Evolutionary conservation across 352 stramenopile species (phyloP).

Genomic region (Globisporangium barbulae): DNA sequence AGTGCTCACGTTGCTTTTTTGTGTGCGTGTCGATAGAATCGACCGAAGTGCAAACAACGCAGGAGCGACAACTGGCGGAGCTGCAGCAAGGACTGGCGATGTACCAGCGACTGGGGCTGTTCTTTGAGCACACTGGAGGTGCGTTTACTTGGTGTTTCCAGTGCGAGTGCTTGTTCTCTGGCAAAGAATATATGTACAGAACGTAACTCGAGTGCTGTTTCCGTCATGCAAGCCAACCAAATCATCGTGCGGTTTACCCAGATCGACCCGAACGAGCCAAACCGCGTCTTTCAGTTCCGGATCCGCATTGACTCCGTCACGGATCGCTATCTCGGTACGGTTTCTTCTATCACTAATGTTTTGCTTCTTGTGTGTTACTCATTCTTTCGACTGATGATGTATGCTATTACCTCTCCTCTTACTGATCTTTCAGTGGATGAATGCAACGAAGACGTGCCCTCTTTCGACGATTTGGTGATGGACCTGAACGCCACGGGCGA

Average conservation of each 20-base stretch:
- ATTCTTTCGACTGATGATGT: background rate
- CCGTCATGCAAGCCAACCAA: slow-evolving; percentile 37
- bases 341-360: background rate
- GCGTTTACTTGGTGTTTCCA: background rate
- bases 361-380: background rate
- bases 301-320: slow-evolving; percentile 60
- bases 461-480: slow-evolving; percentile 43
- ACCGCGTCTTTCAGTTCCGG: slow-evolving; percentile 67
- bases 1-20: background rate
- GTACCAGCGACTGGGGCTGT: slow-evolving; percentile 67
- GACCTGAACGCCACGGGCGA: slow-evolving; percentile 65
- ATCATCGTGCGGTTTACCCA: slow-evolving; percentile 70
- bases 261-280: slow-evolving; percentile 50
- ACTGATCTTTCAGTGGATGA: slow-evolving; percentile 43
- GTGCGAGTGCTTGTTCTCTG: background rate
- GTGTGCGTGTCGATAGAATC: slow-evolving; percentile 19
- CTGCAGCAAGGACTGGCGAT: slow-evolving; percentile 56
- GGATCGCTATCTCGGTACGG: slow-evolving; percentile 59
- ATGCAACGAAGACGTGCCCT: slow-evolving; percentile 51
- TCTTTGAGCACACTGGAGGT: slow-evolving; percentile 66
- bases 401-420: background rate
- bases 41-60: slow-evolving; percentile 34
- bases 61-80: slow-evolving; percentile 54
- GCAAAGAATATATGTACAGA: background rate
- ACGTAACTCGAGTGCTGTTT: slow-evolving; percentile 3